A percentile compares a stretch with the other conserved stretches of the same genome.
Evolutionary conservation across 352 stramenopile genomes (phyloP).

Genomic region (Blastocystis sp.): DNA sequence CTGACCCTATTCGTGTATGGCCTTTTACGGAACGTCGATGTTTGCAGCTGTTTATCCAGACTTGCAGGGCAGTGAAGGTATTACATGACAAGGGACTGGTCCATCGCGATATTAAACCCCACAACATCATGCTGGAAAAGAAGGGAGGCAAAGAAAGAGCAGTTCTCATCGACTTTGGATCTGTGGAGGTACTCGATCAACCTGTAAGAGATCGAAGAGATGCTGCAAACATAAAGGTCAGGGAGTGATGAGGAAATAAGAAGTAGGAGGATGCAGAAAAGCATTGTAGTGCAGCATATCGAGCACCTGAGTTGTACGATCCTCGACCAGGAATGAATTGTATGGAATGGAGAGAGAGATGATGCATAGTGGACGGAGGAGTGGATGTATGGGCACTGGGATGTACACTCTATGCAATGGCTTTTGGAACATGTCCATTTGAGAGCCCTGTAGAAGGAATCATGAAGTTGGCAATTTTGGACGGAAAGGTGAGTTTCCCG

Average conservation of each 20-base stretch:
- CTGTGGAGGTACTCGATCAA: not conserved
- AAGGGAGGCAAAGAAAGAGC: constrained; percentile 7
- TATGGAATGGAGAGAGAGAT: not conserved
- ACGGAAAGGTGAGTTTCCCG: constrained; percentile 52
- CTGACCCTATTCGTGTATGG: constrained; percentile 39
- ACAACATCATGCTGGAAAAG: constrained; percentile 59
- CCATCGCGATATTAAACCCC: constrained; percentile 60
- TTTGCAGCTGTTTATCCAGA: constrained; percentile 45
- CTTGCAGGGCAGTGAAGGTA: constrained; percentile 43
- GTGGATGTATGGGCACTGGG: constrained; percentile 56
- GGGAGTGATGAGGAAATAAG: not conserved
- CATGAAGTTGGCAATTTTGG: constrained; percentile 56
- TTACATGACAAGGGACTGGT: constrained; percentile 56
- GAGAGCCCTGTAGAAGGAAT: constrained; percentile 53
- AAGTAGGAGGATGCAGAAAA: constrained; percentile 54
- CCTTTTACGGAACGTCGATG: constrained; percentile 43
- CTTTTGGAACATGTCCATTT: constrained; percentile 58
- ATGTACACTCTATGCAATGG: constrained; percentile 60
- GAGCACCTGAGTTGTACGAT: constrained; percentile 57
- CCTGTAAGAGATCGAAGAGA: constrained; percentile 16
- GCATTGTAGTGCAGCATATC: constrained; percentile 60
- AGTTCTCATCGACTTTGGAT: constrained; percentile 58
- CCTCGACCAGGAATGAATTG: constrained; percentile 44
- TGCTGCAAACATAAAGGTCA: constrained; percentile 37
- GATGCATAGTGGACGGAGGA: constrained; percentile 47